Evolutionary conservation across 495 filamentous ascomycete species (phyloP).

Genomic region (Xylaria longipes): DNA sequence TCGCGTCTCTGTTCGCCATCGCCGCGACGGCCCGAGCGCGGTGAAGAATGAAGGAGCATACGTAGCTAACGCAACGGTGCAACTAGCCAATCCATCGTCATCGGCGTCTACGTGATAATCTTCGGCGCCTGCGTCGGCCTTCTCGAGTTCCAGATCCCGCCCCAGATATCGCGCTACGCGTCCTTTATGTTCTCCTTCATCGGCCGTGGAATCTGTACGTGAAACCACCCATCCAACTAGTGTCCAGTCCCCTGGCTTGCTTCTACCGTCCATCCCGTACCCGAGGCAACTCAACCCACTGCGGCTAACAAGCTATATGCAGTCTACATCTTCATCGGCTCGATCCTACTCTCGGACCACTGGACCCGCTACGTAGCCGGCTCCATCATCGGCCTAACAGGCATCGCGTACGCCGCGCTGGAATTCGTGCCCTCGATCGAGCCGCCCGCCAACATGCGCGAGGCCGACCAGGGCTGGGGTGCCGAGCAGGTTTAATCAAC

Average conservation of each 20-base stretch:
- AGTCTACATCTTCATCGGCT: slow-evolving; percentile 98
- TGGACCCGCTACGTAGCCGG: slow-evolving; percentile 68
- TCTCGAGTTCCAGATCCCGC: slow-evolving; percentile 94
- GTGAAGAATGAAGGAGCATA: background rate
- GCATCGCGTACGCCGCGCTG: slow-evolving; percentile 78
- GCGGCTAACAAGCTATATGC: background rate
- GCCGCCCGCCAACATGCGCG: slow-evolving; percentile 97
- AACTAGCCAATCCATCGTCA: slow-evolving; percentile 68
- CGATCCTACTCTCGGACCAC: slow-evolving; percentile 72
- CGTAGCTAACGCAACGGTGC: slow-evolving; percentile 14
- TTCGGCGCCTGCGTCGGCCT: slow-evolving; percentile 79
- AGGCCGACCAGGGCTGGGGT: slow-evolving; percentile 86
- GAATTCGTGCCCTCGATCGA: slow-evolving; percentile 97
- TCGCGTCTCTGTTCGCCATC: background rate
- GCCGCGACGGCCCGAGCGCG: background rate
- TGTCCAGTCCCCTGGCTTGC: background rate
- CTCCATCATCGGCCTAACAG: slow-evolving; percentile 74
- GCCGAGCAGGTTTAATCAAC: slow-evolving; percentile 78
- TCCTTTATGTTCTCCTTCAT: slow-evolving; percentile 98
- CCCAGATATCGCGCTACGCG: slow-evolving; percentile 89
- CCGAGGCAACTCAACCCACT: background rate
- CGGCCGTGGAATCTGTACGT: slow-evolving; percentile 92
- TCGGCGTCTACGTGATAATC: slow-evolving; percentile 84
- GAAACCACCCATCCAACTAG: background rate
- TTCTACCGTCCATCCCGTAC: background rate